Percentiles rank a stretch among this genome's conserved stretches.
Conservation (phyloP, 495 filamentous ascomycete genomes). For the Trichodelitschia bisporula region DNA sequence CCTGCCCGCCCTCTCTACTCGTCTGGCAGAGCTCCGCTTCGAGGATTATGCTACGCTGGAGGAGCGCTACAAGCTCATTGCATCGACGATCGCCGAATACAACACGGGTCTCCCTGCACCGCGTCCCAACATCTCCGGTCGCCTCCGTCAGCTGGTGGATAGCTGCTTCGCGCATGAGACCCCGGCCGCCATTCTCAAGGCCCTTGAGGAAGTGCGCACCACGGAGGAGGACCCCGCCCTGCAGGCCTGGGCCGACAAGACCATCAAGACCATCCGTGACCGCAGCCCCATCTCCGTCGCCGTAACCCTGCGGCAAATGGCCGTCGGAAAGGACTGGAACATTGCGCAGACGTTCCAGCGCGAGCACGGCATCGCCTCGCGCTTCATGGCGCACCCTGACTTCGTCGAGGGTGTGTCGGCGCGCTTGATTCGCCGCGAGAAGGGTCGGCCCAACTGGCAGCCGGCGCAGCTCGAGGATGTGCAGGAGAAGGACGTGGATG, state of each 20-base stretch:
- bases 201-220: conserved; percentile 2
- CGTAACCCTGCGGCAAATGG: conserved; percentile 40
- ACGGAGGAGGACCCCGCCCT: neutral
- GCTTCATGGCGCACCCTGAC: conserved; percentile 72
- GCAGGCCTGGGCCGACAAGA: conserved; percentile 45
- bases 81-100: conserved; percentile 80
- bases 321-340: conserved; percentile 39
- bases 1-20: conserved; percentile 52
- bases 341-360: conserved; percentile 63
- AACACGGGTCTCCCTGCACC: conserved; percentile 45
- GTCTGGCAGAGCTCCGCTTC: conserved; percentile 75
- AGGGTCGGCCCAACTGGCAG: conserved; percentile 37
- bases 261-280: conserved; percentile 38
- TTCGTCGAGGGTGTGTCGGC: conserved; percentile 71
- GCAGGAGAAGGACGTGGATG: conserved; percentile 22
- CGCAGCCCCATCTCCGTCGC: conserved; percentile 66
- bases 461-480: conserved; percentile 44
- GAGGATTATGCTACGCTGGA: conserved; percentile 36
- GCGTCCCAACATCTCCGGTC: conserved; percentile 33
- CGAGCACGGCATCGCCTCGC: conserved; percentile 52
- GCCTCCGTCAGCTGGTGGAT: conserved; percentile 55
- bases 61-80: conserved; percentile 41
- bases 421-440: conserved; percentile 35
- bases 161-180: conserved; percentile 11
- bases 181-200: conserved; percentile 2